Percentiles rank a stretch among this genome's conserved stretches.
These are phyloP conservation scores for Irpex lacteus DNA, from an alignment of 1,284 basidiomycete genomes.

Conservation along the genomic window DNA sequence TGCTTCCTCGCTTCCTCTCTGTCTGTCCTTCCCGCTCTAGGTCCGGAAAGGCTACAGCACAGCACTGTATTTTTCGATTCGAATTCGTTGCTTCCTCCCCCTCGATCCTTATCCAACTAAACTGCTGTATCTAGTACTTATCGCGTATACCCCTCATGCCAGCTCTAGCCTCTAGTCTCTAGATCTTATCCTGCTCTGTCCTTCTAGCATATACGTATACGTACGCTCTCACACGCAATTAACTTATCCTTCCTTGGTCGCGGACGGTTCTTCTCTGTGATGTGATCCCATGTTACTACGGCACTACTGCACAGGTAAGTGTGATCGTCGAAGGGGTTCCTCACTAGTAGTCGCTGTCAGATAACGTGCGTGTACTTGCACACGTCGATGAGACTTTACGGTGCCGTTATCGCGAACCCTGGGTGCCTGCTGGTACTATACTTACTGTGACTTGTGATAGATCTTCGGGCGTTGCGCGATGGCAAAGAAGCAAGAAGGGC, in stretches of 20 bases:
- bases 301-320: neutral
- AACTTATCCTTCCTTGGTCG: neutral
- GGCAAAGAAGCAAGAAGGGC: too few relatives aligned
- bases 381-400: neutral
- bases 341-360: neutral
- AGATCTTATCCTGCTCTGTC: neutral
- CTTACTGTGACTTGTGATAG: too few relatives aligned
- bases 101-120: neutral
- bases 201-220: neutral
- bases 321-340: neutral
- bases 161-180: neutral
- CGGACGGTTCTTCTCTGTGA: neutral
- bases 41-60: too few relatives aligned
- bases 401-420: neutral
- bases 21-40: neutral
- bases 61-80: too few relatives aligned
- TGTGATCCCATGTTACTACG: neutral
- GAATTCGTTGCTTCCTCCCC: neutral
- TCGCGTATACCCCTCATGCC: neutral
- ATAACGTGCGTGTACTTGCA: neutral
- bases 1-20: neutral
- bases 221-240: neutral
- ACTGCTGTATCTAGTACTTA: neutral
- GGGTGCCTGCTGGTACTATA: too few relatives aligned
- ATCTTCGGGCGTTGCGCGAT: too few relatives aligned